Conservation (phyloP, 163 green algal species). For the Volvox carteri region DNA sequence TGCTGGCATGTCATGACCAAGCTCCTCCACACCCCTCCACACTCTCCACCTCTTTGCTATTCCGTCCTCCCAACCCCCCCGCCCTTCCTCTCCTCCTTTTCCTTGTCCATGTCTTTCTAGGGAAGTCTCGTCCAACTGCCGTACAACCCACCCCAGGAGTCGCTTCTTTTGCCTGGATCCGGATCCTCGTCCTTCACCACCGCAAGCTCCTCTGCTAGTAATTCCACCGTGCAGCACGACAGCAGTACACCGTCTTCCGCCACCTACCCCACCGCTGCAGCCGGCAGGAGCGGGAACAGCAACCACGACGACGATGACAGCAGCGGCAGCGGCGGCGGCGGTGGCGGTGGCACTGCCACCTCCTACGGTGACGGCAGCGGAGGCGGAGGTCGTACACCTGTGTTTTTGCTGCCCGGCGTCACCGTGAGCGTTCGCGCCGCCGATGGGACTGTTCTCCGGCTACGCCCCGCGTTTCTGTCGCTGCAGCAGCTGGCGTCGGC, state of each 20-base stretch:
- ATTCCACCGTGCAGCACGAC: no score
- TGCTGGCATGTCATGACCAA: no score
- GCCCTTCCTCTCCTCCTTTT: no score
- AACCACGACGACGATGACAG: no score
- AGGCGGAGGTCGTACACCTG: conserved; percentile 16
- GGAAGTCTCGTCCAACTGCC: neutral
- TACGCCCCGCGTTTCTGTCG: conserved; percentile 50
- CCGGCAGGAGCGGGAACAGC: conserved; percentile 4
- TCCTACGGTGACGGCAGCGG: no score
- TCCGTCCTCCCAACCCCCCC: no score
- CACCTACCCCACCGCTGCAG: neutral
- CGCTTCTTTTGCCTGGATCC: neutral
- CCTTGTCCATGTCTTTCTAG: no score
- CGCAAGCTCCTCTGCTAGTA: no score
- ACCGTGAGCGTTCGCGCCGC: conserved; percentile 41
- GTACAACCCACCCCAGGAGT: no score
- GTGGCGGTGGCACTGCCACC: neutral
- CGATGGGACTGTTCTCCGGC: conserved; percentile 32
- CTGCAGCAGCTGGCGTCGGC: conserved; percentile 47
- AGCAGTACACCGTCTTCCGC: no score
- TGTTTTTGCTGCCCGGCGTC: conserved; percentile 52
- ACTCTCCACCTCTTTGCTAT: no score
- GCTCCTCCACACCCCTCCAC: no score
- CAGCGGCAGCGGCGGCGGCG: neutral
- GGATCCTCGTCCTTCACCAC: neutral